Conservation (phyloP, 2,329 filamentous ascomycete genomes). For the Ophiognomonia clavigignenti-juglandacearum region DNA sequence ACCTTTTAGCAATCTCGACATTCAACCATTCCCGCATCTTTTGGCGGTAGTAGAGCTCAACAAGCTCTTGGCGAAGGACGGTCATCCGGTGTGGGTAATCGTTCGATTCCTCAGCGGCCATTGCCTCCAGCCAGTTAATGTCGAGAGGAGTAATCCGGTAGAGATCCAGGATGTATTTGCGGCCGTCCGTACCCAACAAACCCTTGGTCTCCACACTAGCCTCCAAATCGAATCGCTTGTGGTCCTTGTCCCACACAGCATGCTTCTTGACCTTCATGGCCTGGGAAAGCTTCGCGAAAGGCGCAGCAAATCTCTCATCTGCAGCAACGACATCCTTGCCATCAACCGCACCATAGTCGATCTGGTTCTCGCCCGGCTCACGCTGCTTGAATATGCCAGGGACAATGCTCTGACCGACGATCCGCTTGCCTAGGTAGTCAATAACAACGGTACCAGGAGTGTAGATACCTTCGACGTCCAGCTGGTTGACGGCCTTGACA, state of each 20-base stretch:
- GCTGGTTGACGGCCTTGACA: slow-evolving; percentile 91
- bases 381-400: slow-evolving; percentile 99
- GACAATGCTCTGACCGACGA: slow-evolving; percentile 96
- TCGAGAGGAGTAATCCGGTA: slow-evolving; percentile 94
- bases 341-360: slow-evolving; percentile 97
- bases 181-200: slow-evolving; percentile 89
- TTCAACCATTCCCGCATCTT: slow-evolving; percentile 90
- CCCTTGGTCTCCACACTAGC: slow-evolving; percentile 98
- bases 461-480: slow-evolving; percentile 91
- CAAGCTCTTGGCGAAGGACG: slow-evolving; percentile 81
- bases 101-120: slow-evolving; percentile 41
- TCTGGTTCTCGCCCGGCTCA: slow-evolving; percentile 95
- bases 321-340: slow-evolving; percentile 93
- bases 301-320: slow-evolving; percentile 76
- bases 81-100: slow-evolving; percentile 95
- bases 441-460: slow-evolving; percentile 95
- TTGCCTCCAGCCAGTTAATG: slow-evolving; percentile 82
- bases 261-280: slow-evolving; percentile 90
- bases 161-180: slow-evolving; percentile 95
- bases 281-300: slow-evolving; percentile 89
- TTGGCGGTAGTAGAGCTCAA: slow-evolving; percentile 77
- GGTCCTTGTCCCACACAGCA: slow-evolving; percentile 95
- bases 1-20: slow-evolving; percentile 65
- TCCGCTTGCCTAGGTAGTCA: slow-evolving; percentile 93
- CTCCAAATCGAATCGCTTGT: slow-evolving; percentile 83